phyloP scores from a whole-genome alignment of 2,329 filamentous ascomycete species.

The Aspergillus pseudoviridinutans region DNA sequence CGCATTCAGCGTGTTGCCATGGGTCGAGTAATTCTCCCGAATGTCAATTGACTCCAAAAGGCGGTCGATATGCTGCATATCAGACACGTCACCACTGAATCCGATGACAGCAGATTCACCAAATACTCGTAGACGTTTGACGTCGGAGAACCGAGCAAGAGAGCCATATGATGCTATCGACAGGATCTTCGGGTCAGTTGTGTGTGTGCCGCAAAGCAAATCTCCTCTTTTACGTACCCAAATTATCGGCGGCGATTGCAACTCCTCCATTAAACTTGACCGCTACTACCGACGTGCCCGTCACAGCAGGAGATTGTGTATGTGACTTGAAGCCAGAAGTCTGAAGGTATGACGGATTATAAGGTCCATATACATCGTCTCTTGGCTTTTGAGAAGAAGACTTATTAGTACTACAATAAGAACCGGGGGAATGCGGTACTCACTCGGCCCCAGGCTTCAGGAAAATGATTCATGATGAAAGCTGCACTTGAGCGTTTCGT shows the following conservation, averaged over 20 bases:
- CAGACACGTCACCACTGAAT: constrained; percentile 94
- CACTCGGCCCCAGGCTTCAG: constrained; percentile 63
- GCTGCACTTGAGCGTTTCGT: neutral
- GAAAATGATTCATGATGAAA: constrained; percentile 60
- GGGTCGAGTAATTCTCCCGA: constrained; percentile 74
- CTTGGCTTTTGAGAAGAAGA: constrained; percentile 63
- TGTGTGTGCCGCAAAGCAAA: neutral
- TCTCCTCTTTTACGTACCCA: constrained; percentile 59
- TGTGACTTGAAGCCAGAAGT: constrained; percentile 68
- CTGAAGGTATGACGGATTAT: constrained; percentile 82
- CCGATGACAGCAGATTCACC: constrained; percentile 80
- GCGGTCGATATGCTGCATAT: constrained; percentile 98
- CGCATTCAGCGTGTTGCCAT: constrained; percentile 65
- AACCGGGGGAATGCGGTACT: constrained; percentile 15
- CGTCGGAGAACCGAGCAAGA: constrained; percentile 90
- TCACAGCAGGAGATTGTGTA: constrained; percentile 90
- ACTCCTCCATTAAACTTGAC: constrained; percentile 96
- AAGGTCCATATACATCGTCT: constrained; percentile 94
- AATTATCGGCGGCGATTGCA: constrained; percentile 93
- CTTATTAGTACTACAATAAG: constrained; percentile 28
- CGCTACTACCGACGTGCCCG: constrained; percentile 90
- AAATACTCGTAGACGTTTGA: constrained; percentile 90
- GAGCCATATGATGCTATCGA: constrained; percentile 87
- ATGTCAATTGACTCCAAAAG: constrained; percentile 83
- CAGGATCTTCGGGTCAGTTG: constrained; percentile 15